phyloP scores from a whole-genome alignment of 1,284 basidiomycete species.

The Macrocystidia cucumis region DNA sequence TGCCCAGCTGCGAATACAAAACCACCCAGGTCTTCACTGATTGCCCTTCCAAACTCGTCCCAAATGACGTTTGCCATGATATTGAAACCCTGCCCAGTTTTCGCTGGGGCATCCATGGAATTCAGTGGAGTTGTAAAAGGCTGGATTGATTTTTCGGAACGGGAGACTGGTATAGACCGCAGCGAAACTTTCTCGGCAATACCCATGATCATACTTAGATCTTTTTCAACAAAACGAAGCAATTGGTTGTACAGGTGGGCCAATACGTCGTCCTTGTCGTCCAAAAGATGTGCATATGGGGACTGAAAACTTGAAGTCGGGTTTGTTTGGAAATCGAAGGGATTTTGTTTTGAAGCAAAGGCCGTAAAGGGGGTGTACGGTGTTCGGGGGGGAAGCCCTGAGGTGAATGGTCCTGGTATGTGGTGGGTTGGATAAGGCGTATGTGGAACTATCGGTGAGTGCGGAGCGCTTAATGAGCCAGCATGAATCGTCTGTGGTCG shows the following conservation, averaged over 20 bases:
- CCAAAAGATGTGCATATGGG: conserved; percentile 43
- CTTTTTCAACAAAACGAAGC: conserved; percentile 71
- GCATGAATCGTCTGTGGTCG: conserved; percentile 58
- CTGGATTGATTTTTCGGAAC: conserved; percentile 12
- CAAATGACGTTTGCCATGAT: conserved; percentile 85
- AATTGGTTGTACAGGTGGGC: conserved; percentile 75
- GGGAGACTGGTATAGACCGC: conserved; percentile 28
- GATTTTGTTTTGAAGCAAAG: conserved; percentile 31
- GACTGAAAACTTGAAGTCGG: conserved; percentile 15
- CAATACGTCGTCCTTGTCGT: conserved; percentile 59
- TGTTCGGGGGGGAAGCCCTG: conserved; percentile 39
- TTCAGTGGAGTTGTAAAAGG: neutral
- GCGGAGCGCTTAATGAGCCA: conserved; percentile 58
- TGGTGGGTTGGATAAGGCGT: conserved; percentile 46
- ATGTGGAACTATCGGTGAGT: conserved; percentile 67
- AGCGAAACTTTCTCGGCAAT: conserved; percentile 62
- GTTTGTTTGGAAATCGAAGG: too few relatives aligned
- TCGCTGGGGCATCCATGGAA: conserved; percentile 6
- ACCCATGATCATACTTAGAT: conserved; percentile 68
- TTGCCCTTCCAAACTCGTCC: conserved; percentile 72
- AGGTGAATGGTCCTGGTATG: conserved; percentile 16
- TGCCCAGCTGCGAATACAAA: conserved; percentile 87
- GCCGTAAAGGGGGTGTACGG: conserved; percentile 70
- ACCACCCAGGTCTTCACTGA: conserved; percentile 79
- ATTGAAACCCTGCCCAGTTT: conserved; percentile 50